A percentile compares a stretch with the other conserved stretches of the same genome.
Conservation (phyloP, 768 basidiomycete species). For the Pleurotus giganteus region DNA sequence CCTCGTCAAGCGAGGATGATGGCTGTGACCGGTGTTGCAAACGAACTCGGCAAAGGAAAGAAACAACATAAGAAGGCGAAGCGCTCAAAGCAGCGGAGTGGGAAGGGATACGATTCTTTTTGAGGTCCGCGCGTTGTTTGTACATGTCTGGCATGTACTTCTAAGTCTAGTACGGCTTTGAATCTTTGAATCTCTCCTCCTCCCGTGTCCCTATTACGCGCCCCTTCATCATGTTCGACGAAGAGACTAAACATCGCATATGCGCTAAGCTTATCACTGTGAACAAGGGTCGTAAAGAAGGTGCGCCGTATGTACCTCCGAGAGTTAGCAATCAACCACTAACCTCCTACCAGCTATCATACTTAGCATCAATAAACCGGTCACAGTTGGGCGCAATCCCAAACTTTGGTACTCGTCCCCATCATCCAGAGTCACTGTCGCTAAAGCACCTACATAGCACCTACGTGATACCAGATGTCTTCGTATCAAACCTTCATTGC, state of each 20-base stretch:
- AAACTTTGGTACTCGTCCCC: conserved; percentile 48
- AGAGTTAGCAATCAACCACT: background rate
- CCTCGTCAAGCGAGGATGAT: conserved; percentile 41
- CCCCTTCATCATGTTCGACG: conserved; percentile 4
- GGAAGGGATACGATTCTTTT: conserved; percentile 79
- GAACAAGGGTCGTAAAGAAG: conserved; percentile 63
- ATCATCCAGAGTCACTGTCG: conserved; percentile 18
- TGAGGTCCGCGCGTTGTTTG: conserved; percentile 16
- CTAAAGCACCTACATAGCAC: conserved; percentile 33
- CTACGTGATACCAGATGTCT: conserved; percentile 61
- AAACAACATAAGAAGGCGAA: conserved; percentile 85
- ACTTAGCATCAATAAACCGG: conserved; percentile 59
- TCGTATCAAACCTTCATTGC: conserved; percentile 73
- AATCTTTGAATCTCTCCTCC: background rate
- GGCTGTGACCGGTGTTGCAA: conserved; percentile 39
- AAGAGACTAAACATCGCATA: conserved; percentile 29
- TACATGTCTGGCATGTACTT: conserved; percentile 2
- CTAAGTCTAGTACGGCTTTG: background rate
- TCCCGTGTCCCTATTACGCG: background rate
- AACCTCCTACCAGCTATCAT: conserved; percentile 44
- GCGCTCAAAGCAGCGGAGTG: conserved; percentile 85
- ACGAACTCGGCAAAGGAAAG: conserved; percentile 48
- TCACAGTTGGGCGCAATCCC: conserved; percentile 72
- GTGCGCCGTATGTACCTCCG: conserved; percentile 30
- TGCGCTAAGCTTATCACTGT: conserved; percentile 73